Evolutionary conservation across 495 filamentous ascomycete genomes (phyloP).

Genomic region (Tricharina praecox): DNA sequence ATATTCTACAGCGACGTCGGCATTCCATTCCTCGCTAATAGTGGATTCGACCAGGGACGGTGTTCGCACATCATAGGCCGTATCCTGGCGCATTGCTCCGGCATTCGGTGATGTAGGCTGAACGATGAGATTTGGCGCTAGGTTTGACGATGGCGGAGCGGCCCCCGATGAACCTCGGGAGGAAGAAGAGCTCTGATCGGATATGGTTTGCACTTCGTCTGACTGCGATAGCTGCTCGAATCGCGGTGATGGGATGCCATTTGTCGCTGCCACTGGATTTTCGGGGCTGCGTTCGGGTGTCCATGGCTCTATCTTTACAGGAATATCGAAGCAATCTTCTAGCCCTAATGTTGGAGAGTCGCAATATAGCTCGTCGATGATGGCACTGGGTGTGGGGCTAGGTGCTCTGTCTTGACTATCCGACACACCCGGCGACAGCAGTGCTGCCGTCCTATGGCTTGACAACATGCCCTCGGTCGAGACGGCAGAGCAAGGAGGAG

Average conservation of each 20-base stretch:
- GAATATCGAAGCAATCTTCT: neutral
- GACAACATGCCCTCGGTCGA: neutral
- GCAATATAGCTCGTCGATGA: slow-evolving; percentile 5
- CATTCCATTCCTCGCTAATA: slow-evolving; percentile 1
- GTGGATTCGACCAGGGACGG: neutral
- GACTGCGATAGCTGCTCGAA: too few species aligned
- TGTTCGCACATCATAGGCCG: neutral
- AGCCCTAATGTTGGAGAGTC: slow-evolving; percentile 4
- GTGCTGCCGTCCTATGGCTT: neutral
- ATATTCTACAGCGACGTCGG: slow-evolving; percentile 4
- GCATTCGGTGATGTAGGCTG: too few species aligned
- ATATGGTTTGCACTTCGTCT: too few species aligned
- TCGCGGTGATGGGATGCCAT: too few species aligned
- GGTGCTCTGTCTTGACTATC: neutral
- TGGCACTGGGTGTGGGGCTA: neutral
- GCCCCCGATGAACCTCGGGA: too few species aligned
- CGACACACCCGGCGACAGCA: neutral
- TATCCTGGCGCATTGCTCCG: too few species aligned
- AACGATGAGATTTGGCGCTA: too few species aligned
- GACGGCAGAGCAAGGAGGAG: neutral
- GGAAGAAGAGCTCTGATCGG: too few species aligned
- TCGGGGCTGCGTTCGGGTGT: too few species aligned
- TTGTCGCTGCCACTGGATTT: too few species aligned
- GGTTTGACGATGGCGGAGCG: too few species aligned
- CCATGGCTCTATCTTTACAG: neutral